These are phyloP conservation scores for Triticum timopheevii DNA, from an alignment of 176 grass and related monocot species.

Conservation along the genomic window DNA sequence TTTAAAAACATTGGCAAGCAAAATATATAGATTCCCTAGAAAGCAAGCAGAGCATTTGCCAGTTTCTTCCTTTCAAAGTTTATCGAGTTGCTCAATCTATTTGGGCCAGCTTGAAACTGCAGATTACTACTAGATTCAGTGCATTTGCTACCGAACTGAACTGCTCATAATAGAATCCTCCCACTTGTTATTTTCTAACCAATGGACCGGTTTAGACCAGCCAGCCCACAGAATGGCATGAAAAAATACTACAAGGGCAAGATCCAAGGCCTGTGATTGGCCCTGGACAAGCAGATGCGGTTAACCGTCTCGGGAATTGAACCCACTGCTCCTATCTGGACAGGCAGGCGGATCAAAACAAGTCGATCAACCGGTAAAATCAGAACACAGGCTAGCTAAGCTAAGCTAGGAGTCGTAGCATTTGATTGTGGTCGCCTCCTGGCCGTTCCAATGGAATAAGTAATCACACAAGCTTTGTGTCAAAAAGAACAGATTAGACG, in stretches of 20 bases:
- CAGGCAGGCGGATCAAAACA: neutral
- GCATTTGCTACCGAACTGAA: neutral
- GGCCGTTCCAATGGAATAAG: neutral
- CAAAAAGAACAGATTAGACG: neutral
- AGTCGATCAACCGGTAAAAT: neutral
- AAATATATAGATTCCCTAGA: neutral
- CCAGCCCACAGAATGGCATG: neutral
- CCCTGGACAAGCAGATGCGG: neutral
- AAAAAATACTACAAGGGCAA: slow-evolving; percentile 5
- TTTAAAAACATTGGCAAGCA: too few relatives aligned
- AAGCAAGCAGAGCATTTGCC: neutral
- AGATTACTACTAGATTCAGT: neutral
- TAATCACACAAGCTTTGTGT: neutral
- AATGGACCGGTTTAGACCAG: neutral
- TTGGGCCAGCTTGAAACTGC: slow-evolving; percentile 4
- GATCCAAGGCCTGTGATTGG: slow-evolving; percentile 33
- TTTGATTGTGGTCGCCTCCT: neutral
- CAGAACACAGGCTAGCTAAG: neutral
- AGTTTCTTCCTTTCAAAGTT: neutral
- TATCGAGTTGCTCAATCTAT: neutral
- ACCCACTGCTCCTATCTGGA: neutral
- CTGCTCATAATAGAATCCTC: neutral
- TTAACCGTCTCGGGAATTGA: slow-evolving; percentile 21
- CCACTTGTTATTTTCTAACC: neutral
- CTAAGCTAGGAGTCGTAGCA: neutral